Base-by-base conservation (phyloP, 345 rosid genomes). In the Gossypium raimondii region DNA sequence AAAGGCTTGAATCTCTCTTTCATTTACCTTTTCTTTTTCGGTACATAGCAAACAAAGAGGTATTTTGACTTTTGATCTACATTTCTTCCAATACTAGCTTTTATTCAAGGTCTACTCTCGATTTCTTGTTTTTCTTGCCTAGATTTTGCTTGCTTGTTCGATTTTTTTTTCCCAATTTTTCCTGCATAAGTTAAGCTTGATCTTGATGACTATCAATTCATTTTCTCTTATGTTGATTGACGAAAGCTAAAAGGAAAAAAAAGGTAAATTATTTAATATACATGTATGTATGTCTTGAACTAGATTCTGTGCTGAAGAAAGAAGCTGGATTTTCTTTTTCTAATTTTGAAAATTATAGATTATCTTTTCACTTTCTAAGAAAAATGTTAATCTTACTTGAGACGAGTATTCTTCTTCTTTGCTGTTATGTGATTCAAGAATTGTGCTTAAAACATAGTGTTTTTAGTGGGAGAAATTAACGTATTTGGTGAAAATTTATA, bases 401-500 rank as follows among this genome's bases (percentile, higher is more conserved):
- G 13, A 47, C 13, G 2, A 47, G 51, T 10, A 11, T 10, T 47
- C 2, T 47, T 47, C 51, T 11, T 41, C 11, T 38, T 41, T 64
- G 25, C 27, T 38, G 48, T 64, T 64, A 64, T 38, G 2, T 64
- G 48, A 38, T 64, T 64, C 0, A 18, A 64, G 2, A n/a, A n/a
- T 9, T 41, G 6, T 3, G 27, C 24, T 4, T 64, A 24, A n/a
- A 47, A 64, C 10, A n/a, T 17, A n/a, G 1, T 64, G 13, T 1
- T 11, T 64, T 64, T n/a, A 41, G 27, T 9, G 14, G 16, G 27
- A 9, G 14, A 38, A 8, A 41, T 17, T n/a, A 9, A 38, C 48
- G 0, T 8, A 3, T 64, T 38, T 17, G 68, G 50, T 64, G 48
- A 64, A 41, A 22, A 17, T 64, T n/a, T 70, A 38, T 79, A 90